Conservation (phyloP, 352 stramenopile species). For the Pythium phragmiticola region DNA sequence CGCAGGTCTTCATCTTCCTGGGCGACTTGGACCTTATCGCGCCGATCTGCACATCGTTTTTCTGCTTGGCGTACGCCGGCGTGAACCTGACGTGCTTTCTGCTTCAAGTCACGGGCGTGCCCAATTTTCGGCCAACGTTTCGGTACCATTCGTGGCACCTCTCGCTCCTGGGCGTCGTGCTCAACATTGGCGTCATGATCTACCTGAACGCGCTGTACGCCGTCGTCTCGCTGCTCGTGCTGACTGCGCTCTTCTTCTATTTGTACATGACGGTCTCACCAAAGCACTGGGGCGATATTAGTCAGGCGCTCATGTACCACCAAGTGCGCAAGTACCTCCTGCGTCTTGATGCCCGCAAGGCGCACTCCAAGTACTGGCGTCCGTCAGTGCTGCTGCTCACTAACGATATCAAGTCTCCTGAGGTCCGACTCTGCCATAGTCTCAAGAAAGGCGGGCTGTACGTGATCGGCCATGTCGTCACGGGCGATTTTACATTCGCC, state of each 20-base stretch:
- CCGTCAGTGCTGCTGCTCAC: conserved; percentile 72
- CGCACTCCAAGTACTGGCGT: conserved; percentile 79
- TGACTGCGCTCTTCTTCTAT: conserved; percentile 66
- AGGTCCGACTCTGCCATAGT: conserved; percentile 65
- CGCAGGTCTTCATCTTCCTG: conserved; percentile 70
- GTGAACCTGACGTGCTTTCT: conserved; percentile 79
- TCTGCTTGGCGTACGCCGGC: conserved; percentile 69
- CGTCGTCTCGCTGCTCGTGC: conserved; percentile 47
- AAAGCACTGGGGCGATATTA: conserved; percentile 72
- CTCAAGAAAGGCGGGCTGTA: conserved; percentile 85
- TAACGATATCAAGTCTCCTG: conserved; percentile 31
- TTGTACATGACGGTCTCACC: conserved; percentile 54
- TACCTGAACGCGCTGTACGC: conserved; percentile 68
- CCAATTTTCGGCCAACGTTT: conserved; percentile 81
- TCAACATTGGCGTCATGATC: conserved; percentile 77
- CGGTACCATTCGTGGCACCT: conserved; percentile 67
- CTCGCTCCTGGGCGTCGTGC: conserved; percentile 47
- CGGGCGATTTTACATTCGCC: conserved; percentile 34
- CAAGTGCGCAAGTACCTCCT: conserved; percentile 82
- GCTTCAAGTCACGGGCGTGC: conserved; percentile 71
- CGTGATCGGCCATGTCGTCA: conserved; percentile 59
- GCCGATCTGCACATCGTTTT: conserved; percentile 82
- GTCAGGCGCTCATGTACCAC: conserved; percentile 86
- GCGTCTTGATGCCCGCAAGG: conserved; percentile 57
- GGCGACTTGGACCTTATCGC: conserved; percentile 73